Evolutionary conservation across 2,329 filamentous ascomycete genomes (phyloP).

Genomic region (Aureobasidium sp.): DNA sequence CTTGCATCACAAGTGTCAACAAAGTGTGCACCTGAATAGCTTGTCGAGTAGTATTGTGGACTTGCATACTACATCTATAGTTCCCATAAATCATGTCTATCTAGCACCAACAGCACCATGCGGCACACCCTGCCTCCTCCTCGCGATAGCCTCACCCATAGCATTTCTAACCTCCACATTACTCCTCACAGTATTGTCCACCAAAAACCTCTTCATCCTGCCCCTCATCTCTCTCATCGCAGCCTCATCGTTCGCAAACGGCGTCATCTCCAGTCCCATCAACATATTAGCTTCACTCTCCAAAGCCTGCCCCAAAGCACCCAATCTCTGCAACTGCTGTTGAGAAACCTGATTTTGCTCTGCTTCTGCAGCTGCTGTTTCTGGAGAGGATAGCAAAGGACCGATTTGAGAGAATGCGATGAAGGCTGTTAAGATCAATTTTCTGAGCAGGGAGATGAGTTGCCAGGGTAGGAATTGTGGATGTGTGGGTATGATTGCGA

Average conservation of each 20-base stretch:
- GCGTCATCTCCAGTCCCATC: slow-evolving; percentile 69
- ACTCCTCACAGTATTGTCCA: slow-evolving; percentile 73
- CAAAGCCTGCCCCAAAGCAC: slow-evolving; percentile 45
- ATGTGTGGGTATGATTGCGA: slow-evolving; percentile 27
- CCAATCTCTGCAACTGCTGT: slow-evolving; percentile 60
- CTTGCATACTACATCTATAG: too few species aligned
- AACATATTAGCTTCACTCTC: slow-evolving; percentile 64
- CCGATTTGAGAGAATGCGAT: slow-evolving; percentile 77
- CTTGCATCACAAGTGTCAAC: too few species aligned
- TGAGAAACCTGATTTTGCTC: slow-evolving; percentile 21
- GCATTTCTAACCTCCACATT: slow-evolving; percentile 79
- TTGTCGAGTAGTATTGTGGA: too few species aligned
- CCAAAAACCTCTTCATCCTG: slow-evolving; percentile 76
- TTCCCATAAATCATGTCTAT: neutral
- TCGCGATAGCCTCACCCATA: slow-evolving; percentile 58
- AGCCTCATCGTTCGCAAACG: slow-evolving; percentile 65
- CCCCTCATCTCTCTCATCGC: slow-evolving; percentile 56
- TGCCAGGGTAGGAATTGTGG: slow-evolving; percentile 74
- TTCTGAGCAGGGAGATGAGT: slow-evolving; percentile 64
- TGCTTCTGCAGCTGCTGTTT: neutral
- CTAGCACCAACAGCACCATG: slow-evolving; percentile 9
- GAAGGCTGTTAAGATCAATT: slow-evolving; percentile 67
- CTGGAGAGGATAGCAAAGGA: slow-evolving; percentile 39
- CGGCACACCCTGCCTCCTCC: slow-evolving; percentile 10
- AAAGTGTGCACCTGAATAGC: too few species aligned